phyloP scores from a whole-genome alignment of 331 rosid genomes.

The Dryas integrifolia region DNA sequence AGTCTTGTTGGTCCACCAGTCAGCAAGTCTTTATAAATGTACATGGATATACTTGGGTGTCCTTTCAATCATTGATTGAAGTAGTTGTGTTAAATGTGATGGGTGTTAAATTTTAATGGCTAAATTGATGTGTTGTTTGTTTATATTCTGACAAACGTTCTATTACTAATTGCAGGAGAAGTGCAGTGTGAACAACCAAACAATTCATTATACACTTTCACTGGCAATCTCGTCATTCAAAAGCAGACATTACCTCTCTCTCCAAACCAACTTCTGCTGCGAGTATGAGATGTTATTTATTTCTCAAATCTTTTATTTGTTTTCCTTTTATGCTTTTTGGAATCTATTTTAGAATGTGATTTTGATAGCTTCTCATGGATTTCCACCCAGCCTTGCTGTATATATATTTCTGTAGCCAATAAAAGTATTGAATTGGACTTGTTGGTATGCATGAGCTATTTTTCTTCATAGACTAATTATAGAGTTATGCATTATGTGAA shows the following conservation, averaged over 20 bases:
- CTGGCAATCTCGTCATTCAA: slow-evolving; percentile 81
- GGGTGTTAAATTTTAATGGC: neutral
- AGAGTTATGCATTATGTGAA: neutral
- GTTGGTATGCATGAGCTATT: neutral
- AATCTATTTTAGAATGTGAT: neutral
- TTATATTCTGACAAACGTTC: slow-evolving; percentile 23
- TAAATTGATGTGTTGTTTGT: neutral
- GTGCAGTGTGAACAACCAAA: slow-evolving; percentile 96
- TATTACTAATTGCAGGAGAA: slow-evolving; percentile 64
- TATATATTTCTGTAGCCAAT: neutral
- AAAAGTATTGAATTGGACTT: slow-evolving; percentile 1
- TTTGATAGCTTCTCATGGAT: neutral
- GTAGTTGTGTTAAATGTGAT: neutral
- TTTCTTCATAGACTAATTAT: neutral
- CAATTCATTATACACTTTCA: slow-evolving; percentile 93
- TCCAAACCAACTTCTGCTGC: slow-evolving; percentile 82
- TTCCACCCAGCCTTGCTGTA: neutral
- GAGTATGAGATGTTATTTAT: slow-evolving; percentile 51
- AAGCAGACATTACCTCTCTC: slow-evolving; percentile 81
- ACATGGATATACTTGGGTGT: neutral
- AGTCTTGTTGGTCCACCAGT: slow-evolving; percentile 19
- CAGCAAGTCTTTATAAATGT: neutral
- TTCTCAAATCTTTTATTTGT: slow-evolving; percentile 12
- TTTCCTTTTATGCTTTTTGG: neutral
- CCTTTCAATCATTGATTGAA: neutral